phyloP scores from a whole-genome alignment of 1,284 basidiomycete species.

The Wallemia ichthyophaga region DNA sequence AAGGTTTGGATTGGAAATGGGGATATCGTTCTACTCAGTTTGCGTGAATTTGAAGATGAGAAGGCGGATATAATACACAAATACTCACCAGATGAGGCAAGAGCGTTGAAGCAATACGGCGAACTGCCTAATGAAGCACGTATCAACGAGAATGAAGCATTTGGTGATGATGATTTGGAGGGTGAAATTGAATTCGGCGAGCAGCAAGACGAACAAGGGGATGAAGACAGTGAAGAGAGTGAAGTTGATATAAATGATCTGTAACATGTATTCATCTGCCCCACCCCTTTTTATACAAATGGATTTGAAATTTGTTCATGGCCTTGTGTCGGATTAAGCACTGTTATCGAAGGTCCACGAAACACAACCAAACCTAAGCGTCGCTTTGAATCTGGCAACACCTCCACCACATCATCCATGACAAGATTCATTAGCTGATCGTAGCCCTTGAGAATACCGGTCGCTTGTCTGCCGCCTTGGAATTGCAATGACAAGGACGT shows the following conservation, averaged over 20 bases:
- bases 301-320: not conserved
- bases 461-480: not conserved
- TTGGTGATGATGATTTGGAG: constrained; percentile 42
- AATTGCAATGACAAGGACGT: not conserved
- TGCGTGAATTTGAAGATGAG: constrained; percentile 97
- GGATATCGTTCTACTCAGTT: constrained; percentile 81
- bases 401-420: not conserved
- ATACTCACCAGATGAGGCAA: constrained; percentile 65
- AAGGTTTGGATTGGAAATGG: constrained; percentile 99
- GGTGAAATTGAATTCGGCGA: constrained; percentile 68
- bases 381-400: not conserved
- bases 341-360: not conserved
- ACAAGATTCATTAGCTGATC: not conserved
- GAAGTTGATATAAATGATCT: constrained; percentile 23
- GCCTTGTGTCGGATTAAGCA: not conserved
- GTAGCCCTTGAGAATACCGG: not conserved
- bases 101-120: constrained; percentile 64
- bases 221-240: constrained; percentile 7
- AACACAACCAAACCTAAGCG: not conserved
- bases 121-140: constrained; percentile 93
- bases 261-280: constrained; percentile 5
- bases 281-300: not conserved
- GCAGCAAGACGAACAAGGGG: constrained; percentile 32
- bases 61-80: constrained; percentile 99
- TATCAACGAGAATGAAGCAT: constrained; percentile 89